Evolutionary conservation across 768 basidiomycete genomes (phyloP), one percentile per base, ranked within the genome.

Genomic region (Tricholoma saponaceum): DNA sequence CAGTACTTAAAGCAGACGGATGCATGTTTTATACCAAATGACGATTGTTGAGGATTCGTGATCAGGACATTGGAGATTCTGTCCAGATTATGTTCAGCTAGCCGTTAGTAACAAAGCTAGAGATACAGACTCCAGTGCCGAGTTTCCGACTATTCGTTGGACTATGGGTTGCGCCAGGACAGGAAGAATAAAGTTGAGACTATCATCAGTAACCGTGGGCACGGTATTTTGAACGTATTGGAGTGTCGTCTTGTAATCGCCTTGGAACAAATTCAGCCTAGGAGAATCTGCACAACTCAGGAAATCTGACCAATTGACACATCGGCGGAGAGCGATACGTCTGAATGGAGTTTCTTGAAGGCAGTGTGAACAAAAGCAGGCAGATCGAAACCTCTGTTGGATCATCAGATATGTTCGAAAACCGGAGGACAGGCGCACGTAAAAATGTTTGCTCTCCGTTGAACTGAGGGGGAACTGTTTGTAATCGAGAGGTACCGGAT

Each of bases 81-180:
- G 60, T 4, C 43, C 5, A 41, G 55, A 46, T 44, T 18, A 28
- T 39, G 20, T 23, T 47, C 37, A 43, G 43, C 28, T 52, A 55
- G 47, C 41, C 2, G 44, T 39, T 51, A 8, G 43, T 10, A 57
- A 16, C n/a, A 18, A 55, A 18, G 16, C 9, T 35, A 8, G 3
- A 25, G 5, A 4, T 33, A 60, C 72, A 14, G 59, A 84, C 86
- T 82, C 79, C 51, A 90, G 68, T 7, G 74, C 67, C 16, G 85
- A 80, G 16, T 75, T 82, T 5, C 78, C 74, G 41, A 90, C 85
- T 56, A 90, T 79, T 59, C 81, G 83, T 67, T 90, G 86, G 5
- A 90, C 88, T 55, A 91, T 89, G 4, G 89, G 89, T 53, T 82
- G 76, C 0, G 89, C 89, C 57, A 91, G 79, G 41, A 87, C 65